A percentile compares a stretch with the other conserved stretches of the same genome.
Evolutionary conservation across 2,329 filamentous ascomycete genomes (phyloP).

Genomic region (Colletotrichum costaricense): DNA sequence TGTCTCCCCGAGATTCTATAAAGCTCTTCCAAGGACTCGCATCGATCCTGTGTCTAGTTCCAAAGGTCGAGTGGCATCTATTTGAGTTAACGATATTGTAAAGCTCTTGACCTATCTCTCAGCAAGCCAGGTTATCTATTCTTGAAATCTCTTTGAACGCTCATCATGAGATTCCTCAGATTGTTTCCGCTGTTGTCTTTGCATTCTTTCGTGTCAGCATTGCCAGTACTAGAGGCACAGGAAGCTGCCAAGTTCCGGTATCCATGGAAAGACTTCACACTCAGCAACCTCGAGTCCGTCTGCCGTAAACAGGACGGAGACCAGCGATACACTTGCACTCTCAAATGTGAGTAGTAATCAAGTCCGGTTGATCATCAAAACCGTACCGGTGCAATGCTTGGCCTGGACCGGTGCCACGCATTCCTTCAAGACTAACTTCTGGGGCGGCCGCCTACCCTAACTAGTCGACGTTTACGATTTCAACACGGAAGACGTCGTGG

Average conservation of each 20-base stretch:
- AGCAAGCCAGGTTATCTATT: background rate
- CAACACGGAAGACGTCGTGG: conserved; percentile 34
- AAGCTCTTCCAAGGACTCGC: background rate
- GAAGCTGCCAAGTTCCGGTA: conserved; percentile 20
- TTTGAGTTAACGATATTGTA: background rate
- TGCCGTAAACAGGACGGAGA: conserved; percentile 3
- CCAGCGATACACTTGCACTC: conserved; percentile 19
- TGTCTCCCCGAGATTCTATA: background rate
- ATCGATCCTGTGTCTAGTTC: background rate
- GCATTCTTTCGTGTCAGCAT: background rate
- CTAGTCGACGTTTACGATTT: conserved; percentile 36
- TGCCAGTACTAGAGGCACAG: conserved; percentile 2
- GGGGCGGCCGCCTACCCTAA: background rate
- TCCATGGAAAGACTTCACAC: conserved; percentile 32
- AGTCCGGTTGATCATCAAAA: background rate
- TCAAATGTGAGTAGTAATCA: conserved; percentile 21
- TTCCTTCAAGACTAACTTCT: background rate
- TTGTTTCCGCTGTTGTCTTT: background rate
- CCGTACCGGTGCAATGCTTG: background rate
- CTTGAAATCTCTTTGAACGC: background rate
- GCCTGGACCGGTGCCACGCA: background rate
- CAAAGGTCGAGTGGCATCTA: background rate
- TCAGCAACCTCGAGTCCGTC: conserved; percentile 29
- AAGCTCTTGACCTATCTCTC: background rate
- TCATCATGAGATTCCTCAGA: background rate